phyloP scores from a whole-genome alignment of 495 filamentous ascomycete genomes.

The Bombardia bombarda region DNA sequence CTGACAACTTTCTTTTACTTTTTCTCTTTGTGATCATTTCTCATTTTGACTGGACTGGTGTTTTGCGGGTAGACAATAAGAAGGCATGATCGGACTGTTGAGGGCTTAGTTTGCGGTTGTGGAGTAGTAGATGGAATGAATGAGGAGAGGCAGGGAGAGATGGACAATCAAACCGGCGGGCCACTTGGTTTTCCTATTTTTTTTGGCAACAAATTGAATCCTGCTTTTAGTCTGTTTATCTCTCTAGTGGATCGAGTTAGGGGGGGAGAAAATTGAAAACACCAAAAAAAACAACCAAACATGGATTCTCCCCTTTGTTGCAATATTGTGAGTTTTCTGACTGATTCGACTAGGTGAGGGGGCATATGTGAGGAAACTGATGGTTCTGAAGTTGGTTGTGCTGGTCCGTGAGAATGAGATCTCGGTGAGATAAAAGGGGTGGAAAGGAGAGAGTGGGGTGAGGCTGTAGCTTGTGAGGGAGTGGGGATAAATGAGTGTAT shows the following conservation, averaged over 20 bases:
- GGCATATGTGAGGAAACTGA: too few species aligned
- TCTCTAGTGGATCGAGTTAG: too few species aligned
- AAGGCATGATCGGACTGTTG: not conserved
- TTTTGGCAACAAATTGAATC: not conserved
- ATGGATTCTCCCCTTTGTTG: too few species aligned
- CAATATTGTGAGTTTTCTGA: too few species aligned
- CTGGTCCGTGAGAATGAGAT: too few species aligned
- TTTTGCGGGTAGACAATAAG: conserved; percentile 8
- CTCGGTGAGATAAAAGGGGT: too few species aligned
- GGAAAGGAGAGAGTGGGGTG: too few species aligned
- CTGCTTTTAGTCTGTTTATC: not conserved
- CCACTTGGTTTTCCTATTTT: conserved; percentile 7
- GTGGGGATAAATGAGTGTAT: too few species aligned
- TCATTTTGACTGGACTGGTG: not conserved
- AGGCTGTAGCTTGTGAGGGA: too few species aligned
- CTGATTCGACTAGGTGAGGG: too few species aligned
- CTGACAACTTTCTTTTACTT: not conserved
- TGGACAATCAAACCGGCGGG: conserved; percentile 7
- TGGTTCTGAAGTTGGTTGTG: too few species aligned
- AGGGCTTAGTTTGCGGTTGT: not conserved
- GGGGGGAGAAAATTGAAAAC: not conserved
- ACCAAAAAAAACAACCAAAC: not conserved
- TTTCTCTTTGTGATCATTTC: not conserved
- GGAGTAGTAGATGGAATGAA: not conserved
- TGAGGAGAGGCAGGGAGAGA: not conserved